These are phyloP conservation scores for Exophiala alcalophila DNA, from an alignment of 2,329 filamentous ascomycete genomes.

Conservation along the genomic window DNA sequence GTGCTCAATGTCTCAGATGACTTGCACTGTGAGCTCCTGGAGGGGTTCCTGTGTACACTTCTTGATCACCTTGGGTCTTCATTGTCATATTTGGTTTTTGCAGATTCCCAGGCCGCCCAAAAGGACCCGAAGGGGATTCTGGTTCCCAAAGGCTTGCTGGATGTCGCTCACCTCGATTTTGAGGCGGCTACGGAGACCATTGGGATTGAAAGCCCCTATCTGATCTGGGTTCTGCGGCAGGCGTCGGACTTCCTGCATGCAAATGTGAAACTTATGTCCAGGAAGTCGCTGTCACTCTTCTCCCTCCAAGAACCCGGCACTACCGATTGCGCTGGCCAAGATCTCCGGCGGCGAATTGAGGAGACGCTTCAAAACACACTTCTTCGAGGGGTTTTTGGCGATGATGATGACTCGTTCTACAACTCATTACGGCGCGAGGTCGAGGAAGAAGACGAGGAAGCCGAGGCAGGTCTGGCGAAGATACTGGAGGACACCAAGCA, in stretches of 20 bases:
- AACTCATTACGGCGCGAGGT: constrained; percentile 31
- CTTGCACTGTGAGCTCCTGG: constrained; percentile 18
- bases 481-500: constrained; percentile 3
- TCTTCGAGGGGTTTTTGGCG: constrained; percentile 42
- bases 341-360: constrained; percentile 20
- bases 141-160: constrained; percentile 35
- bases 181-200: constrained; percentile 31
- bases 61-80: constrained; percentile 28
- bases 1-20: constrained; percentile 14
- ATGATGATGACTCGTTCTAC: constrained; percentile 35
- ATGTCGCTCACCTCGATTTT: constrained; percentile 25
- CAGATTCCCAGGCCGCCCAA: neutral
- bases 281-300: constrained; percentile 24
- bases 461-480: constrained; percentile 18
- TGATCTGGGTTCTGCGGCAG: constrained; percentile 38
- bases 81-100: constrained; percentile 28
- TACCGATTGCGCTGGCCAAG: neutral
- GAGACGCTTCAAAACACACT: constrained; percentile 41
- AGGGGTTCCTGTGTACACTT: constrained; percentile 24
- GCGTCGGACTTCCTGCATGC: constrained; percentile 31
- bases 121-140: constrained; percentile 19
- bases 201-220: constrained; percentile 37
- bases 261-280: constrained; percentile 10
- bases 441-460: constrained; percentile 19
- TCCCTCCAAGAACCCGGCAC: constrained; percentile 6